Evolutionary conservation across 2,329 filamentous ascomycete genomes (phyloP).

Genomic region (Fusarium sp.): DNA sequence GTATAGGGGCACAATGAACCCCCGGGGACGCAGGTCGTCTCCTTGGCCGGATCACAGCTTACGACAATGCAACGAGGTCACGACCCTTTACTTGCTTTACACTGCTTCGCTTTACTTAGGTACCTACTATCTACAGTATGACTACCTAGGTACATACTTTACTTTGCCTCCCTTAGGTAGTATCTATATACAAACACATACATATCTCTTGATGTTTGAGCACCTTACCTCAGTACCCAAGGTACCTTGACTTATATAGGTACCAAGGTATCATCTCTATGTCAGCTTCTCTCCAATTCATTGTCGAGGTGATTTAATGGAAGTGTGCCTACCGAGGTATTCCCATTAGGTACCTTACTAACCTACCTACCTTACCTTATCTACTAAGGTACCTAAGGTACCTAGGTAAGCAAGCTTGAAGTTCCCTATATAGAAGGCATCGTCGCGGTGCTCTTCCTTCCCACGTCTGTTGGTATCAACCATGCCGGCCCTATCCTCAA

Average conservation of each 20-base stretch:
- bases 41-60: conserved; percentile 27
- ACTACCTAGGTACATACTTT: neutral
- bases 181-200: neutral
- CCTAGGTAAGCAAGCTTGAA: neutral
- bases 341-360: too few relatives aligned
- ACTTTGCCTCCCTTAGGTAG: neutral
- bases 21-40: conserved; percentile 25
- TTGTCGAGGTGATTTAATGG: neutral
- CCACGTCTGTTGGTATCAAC: neutral
- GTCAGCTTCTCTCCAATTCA: neutral
- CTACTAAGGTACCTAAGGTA: neutral
- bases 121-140: neutral
- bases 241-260: neutral
- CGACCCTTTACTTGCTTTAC: conserved; percentile 7
- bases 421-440: neutral
- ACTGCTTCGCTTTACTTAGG: neutral
- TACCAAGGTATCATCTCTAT: neutral
- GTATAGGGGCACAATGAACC: conserved; percentile 2
- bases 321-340: neutral
- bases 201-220: neutral
- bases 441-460: neutral
- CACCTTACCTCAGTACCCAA: neutral
- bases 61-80: conserved; percentile 31
- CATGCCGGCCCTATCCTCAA: neutral
- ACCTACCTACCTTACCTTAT: too few relatives aligned